Conservation (phyloP, 2,329 filamentous ascomycete genomes). For the Saccharata proteae region DNA sequence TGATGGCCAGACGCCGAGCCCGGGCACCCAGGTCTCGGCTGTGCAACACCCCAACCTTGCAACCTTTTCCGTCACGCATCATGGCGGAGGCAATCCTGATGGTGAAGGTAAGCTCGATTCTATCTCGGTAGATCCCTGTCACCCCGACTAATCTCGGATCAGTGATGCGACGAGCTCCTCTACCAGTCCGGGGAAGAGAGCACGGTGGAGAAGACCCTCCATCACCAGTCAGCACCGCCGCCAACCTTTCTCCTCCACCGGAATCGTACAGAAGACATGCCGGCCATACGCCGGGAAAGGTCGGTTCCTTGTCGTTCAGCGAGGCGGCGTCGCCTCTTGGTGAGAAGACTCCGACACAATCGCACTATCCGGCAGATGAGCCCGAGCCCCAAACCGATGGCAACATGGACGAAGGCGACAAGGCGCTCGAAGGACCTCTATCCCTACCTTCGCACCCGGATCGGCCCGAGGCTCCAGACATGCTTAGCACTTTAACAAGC, state of each 20-base stretch:
- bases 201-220: constrained; percentile 16
- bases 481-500: constrained; percentile 3
- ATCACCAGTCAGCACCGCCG: constrained; percentile 21
- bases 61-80: constrained; percentile 5
- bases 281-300: constrained; percentile 22
- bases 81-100: constrained; percentile 1
- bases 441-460: constrained; percentile 7
- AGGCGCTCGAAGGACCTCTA: constrained; percentile 6
- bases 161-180: too few species aligned
- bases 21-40: constrained; percentile 1
- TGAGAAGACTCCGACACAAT: constrained; percentile 5
- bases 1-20: background rate
- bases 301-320: constrained; percentile 10
- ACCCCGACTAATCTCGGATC: constrained; percentile 15
- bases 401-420: constrained; percentile 10
- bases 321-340: constrained; percentile 1
- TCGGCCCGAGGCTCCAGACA: constrained; percentile 1
- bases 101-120: too few species aligned
- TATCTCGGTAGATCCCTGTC: constrained; percentile 11
- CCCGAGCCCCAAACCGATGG: constrained; percentile 6
- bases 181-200: too few species aligned
- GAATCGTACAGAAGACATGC: constrained; percentile 22
- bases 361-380: background rate
- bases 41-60: constrained; percentile 2
- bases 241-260: constrained; percentile 21